Base-by-base conservation (phyloP, 2,329 filamentous ascomycete species). In the Tolypocladium capitatum region DNA sequence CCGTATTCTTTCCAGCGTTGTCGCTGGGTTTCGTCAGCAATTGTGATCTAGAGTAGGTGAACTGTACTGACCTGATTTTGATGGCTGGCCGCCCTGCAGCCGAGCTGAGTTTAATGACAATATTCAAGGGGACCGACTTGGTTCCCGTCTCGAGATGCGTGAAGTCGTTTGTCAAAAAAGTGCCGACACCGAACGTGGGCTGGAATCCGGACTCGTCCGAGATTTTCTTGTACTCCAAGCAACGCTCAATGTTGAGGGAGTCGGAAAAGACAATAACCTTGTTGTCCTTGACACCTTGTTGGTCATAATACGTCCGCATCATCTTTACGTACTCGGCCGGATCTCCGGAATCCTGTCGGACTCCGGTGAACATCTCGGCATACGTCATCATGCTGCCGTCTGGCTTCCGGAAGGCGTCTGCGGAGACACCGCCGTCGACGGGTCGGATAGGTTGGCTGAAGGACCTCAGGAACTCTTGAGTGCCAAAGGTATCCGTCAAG, bases 261-360 rank as follows among this genome's bases (percentile, higher is more conserved):
- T 98, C 92, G 0, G 91, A 97, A 63, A 97, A 98, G 3, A 98
- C 91, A 51, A 98, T 84, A 0, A 78, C 81, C 73, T 97, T 97
- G 68, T 82, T 82, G 3, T 84, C 85, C 46, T 73, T 81, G 64
- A 96, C 85, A 5, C 81, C 81, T 55, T 84, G 74, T 16, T 70
- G 63, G 54, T 89, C 79, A 65, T 95, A 96, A 65, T 94, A 96
- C 1, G 81, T 71, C 42, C 82, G 80, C 74, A 92, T 86, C 67
- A 80, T 68, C 64, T 83, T 81, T 55, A 94, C 79, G 60, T 91
- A 96, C 47, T 82, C 76, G 20, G 80, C 71, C 3, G 90, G 90
- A 63, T 94, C 86, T 11, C 90, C 90, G 3, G 88, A 95, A 61
- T 96, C 90, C 64, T 96, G 90, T 34, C 90, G 81, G 38, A 94